These are phyloP conservation scores for Hamamelis virginiana DNA, from an alignment of 164 flowering plant genomes.

Conservation along the genomic window DNA sequence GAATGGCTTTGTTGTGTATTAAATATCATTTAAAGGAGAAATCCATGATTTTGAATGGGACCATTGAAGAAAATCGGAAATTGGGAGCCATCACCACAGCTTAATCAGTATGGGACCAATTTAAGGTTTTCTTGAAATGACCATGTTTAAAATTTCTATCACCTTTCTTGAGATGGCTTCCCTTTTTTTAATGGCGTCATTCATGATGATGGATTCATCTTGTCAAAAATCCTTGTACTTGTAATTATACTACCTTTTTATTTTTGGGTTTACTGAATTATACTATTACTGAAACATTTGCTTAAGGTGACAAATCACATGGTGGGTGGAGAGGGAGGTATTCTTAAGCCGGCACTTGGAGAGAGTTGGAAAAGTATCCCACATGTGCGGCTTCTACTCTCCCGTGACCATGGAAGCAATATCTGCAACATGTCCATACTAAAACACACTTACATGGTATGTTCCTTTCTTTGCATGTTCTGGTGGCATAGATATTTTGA, in stretches of 20 bases:
- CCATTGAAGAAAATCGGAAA: neutral
- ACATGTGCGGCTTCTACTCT: constrained; percentile 65
- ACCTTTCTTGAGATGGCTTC: neutral
- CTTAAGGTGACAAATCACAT: constrained; percentile 78
- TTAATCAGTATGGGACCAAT: neutral
- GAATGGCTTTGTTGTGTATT: neutral
- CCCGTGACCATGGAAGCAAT: constrained; percentile 44
- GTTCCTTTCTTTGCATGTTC: neutral
- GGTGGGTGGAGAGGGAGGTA: constrained; percentile 75
- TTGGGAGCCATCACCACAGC: neutral
- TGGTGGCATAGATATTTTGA: neutral
- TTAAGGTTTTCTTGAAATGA: neutral
- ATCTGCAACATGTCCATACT: constrained; percentile 42
- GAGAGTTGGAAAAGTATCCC: constrained; percentile 86
- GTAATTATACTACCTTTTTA: no score
- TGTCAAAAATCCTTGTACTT: no score
- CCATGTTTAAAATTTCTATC: neutral
- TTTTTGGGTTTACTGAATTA: no score
- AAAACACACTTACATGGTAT: constrained; percentile 64
- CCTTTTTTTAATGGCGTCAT: neutral
- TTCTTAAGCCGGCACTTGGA: constrained; percentile 75
- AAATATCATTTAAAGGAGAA: neutral
- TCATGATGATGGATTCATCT: neutral
- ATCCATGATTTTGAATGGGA: neutral
- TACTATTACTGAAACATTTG: neutral